phyloP scores from a whole-genome alignment of 2,329 filamentous ascomycete species.

The Endocalyx cinctus region DNA sequence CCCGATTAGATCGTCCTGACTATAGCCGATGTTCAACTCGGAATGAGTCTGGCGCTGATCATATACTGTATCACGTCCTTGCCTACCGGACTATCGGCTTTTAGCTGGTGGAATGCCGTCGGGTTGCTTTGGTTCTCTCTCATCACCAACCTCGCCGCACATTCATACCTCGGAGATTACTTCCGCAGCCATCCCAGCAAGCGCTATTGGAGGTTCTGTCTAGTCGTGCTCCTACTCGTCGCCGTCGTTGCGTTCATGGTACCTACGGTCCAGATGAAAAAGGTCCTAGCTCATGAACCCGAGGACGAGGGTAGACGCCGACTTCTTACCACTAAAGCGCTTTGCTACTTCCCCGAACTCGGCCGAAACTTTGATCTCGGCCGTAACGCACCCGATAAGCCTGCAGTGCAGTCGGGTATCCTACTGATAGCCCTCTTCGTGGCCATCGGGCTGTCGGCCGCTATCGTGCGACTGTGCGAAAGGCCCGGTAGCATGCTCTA shows the following conservation, averaged over 20 bases:
- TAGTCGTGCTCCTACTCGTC: constrained; percentile 14
- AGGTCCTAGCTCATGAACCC: constrained; percentile 12
- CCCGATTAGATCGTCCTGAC: constrained; percentile 17
- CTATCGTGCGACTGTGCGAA: constrained; percentile 13
- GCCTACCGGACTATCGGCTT: constrained; percentile 15
- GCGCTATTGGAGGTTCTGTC: constrained; percentile 14
- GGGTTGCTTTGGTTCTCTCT: constrained; percentile 21
- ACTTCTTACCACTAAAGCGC: constrained; percentile 13
- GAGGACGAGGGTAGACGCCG: constrained; percentile 9
- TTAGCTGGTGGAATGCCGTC: constrained; percentile 21
- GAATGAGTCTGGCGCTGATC: constrained; percentile 18
- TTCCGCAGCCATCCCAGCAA: constrained; percentile 14
- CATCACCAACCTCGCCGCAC: constrained; percentile 18
- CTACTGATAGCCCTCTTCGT: constrained; percentile 6
- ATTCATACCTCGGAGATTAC: constrained; percentile 16
- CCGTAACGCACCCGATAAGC: constrained; percentile 8
- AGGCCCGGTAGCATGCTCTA: constrained; percentile 13
- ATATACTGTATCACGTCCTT: constrained; percentile 17
- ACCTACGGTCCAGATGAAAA: constrained; percentile 17
- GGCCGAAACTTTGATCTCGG: constrained; percentile 10
- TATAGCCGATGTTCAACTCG: constrained; percentile 19
- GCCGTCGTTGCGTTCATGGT: constrained; percentile 19
- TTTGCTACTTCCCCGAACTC: constrained; percentile 18
- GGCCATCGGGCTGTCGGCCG: no score
- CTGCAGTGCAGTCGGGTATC: constrained; percentile 9